phyloP scores from a whole-genome alignment of 2,329 filamentous ascomycete species.

The Alternaria consortialis region DNA sequence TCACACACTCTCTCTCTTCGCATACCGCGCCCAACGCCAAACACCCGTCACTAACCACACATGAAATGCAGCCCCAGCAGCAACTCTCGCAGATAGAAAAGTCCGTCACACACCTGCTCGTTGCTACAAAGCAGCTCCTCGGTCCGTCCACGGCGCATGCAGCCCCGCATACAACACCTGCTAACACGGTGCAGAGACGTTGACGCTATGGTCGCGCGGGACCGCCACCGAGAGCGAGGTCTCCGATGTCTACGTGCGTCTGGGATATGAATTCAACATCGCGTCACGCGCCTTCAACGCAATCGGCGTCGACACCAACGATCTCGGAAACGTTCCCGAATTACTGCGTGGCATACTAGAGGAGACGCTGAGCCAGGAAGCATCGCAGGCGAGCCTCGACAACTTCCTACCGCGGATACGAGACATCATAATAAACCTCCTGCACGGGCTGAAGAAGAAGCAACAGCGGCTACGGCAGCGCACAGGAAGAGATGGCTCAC shows the following conservation, averaged over 20 bases:
- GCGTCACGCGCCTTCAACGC: slow-evolving; percentile 95
- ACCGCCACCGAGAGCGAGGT: slow-evolving; percentile 93
- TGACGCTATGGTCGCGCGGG: slow-evolving; percentile 96
- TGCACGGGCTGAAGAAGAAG: slow-evolving; percentile 96
- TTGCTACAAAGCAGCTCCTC: slow-evolving; percentile 96
- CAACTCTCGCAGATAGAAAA: slow-evolving; percentile 97
- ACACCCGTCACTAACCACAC: slow-evolving; percentile 27
- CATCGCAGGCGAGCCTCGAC: slow-evolving; percentile 90
- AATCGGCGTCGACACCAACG: slow-evolving; percentile 93
- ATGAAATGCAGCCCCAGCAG: slow-evolving; percentile 67
- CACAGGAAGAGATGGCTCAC: slow-evolving; percentile 58
- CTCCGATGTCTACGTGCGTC: slow-evolving; percentile 95
- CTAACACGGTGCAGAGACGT: slow-evolving; percentile 69
- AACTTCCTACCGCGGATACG: slow-evolving; percentile 92
- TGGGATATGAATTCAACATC: slow-evolving; percentile 99
- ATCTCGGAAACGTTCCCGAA: slow-evolving; percentile 95
- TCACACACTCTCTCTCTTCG: slow-evolving; percentile 1
- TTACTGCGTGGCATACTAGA: slow-evolving; percentile 89
- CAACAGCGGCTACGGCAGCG: slow-evolving; percentile 82
- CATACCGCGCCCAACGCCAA: slow-evolving; percentile 15
- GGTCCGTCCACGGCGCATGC: slow-evolving; percentile 27
- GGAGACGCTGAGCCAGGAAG: slow-evolving; percentile 95
- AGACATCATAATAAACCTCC: slow-evolving; percentile 97
- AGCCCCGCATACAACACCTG: slow-evolving; percentile 11
- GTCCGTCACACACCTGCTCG: slow-evolving; percentile 89